These are phyloP conservation scores for Parafenestella ontariensis DNA, from an alignment of 2,329 filamentous ascomycete genomes.

Conservation along the genomic window DNA sequence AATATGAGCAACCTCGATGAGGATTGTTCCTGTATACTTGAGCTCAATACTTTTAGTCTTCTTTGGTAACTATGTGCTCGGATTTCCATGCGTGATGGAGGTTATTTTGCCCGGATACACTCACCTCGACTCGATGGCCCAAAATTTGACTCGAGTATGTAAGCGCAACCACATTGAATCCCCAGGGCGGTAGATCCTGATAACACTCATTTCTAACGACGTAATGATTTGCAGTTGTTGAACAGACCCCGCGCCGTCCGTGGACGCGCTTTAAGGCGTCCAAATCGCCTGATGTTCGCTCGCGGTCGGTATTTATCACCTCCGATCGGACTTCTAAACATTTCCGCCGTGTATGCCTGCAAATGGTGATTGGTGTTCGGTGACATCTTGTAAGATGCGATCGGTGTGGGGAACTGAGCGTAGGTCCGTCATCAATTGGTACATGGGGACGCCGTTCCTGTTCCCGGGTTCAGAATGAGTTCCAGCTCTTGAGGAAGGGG, in stretches of 20 bases:
- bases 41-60: no score
- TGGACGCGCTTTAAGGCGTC: not conserved
- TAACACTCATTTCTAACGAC: not conserved
- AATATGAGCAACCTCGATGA: no score
- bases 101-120: no score
- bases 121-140: no score
- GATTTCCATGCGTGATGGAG: no score
- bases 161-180: no score
- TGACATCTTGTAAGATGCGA: not conserved
- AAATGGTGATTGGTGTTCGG: slow-evolving; percentile 11
- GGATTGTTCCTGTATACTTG: not conserved
- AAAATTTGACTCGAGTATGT: no score
- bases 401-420: not conserved
- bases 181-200: not conserved
- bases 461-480: not conserved
- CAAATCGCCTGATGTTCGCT: not conserved
- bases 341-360: not conserved
- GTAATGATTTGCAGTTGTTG: no score
- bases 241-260: slow-evolving; percentile 7
- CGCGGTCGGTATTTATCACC: slow-evolving; percentile 8
- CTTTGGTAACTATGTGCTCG: no score
- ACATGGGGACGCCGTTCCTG: not conserved
- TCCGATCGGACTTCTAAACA: slow-evolving; percentile 10
- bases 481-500: not conserved
- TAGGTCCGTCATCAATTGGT: not conserved